phyloP scores from a whole-genome alignment of 345 rosid genomes.

The Citrus glauca region DNA sequence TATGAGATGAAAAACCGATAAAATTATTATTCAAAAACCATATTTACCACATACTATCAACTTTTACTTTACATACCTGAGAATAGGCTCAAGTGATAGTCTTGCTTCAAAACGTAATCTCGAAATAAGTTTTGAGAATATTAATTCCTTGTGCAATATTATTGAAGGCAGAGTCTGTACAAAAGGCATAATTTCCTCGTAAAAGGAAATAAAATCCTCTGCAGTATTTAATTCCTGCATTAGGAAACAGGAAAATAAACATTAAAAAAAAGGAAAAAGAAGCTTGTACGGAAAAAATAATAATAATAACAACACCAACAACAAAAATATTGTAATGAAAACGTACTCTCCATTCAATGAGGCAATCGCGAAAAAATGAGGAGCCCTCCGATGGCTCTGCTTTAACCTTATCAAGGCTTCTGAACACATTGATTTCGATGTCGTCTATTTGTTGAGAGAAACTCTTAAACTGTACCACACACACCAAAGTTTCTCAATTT shows the following conservation, averaged over 20 bases:
- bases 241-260: conserved; percentile 6
- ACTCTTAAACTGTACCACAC: conserved; percentile 63
- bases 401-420: conserved; percentile 64
- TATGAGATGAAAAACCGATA: too few species aligned
- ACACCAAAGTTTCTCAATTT: background rate
- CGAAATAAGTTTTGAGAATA: conserved; percentile 58
- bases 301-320: background rate
- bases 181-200: conserved; percentile 65
- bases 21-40: too few species aligned
- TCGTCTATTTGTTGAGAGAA: conserved; percentile 61
- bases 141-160: conserved; percentile 59
- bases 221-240: conserved; percentile 88
- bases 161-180: conserved; percentile 69
- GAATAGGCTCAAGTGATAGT: conserved; percentile 83
- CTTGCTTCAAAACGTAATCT: conserved; percentile 81
- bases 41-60: too few species aligned
- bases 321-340: background rate
- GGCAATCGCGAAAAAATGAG: conserved; percentile 72
- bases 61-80: conserved; percentile 42
- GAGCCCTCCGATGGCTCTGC: conserved; percentile 77
- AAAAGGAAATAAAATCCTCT: conserved; percentile 78
- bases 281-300: background rate
- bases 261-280: background rate
- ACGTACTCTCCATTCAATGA: conserved; percentile 86
- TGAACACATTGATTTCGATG: conserved; percentile 67